Conservation (phyloP, 2,329 filamentous ascomycete species). For the Amauroascus verrucosus region DNA sequence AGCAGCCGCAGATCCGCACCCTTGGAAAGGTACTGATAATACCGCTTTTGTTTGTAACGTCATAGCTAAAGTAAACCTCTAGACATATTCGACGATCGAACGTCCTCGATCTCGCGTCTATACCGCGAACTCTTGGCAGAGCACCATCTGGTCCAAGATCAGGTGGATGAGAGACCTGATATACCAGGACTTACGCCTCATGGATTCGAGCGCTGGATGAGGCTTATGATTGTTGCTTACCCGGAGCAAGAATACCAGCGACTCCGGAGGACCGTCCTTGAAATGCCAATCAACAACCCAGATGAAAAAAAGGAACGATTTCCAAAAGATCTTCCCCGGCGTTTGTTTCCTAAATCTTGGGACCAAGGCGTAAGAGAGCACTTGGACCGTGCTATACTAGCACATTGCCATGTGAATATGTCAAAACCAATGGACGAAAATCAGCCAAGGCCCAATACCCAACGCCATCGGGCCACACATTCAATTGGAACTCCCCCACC, state of each 20-base stretch:
- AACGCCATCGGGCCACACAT: constrained; percentile 17
- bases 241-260: constrained; percentile 65
- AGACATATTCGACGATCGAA: constrained; percentile 48
- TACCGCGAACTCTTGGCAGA: constrained; percentile 47
- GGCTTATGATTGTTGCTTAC: constrained; percentile 60
- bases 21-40: constrained; percentile 50
- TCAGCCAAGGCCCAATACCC: constrained; percentile 25
- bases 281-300: constrained; percentile 60
- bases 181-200: constrained; percentile 55
- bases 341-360: constrained; percentile 54
- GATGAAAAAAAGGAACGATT: constrained; percentile 60
- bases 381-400: constrained; percentile 50
- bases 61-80: constrained; percentile 5
- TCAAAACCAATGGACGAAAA: constrained; percentile 26
- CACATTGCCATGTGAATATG: constrained; percentile 42
- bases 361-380: constrained; percentile 50
- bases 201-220: constrained; percentile 65
- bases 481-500: constrained; percentile 3
- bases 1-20: constrained; percentile 55
- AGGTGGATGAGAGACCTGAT: constrained; percentile 43
- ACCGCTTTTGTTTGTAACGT: not conserved
- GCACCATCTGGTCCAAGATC: constrained; percentile 55
- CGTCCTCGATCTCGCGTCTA: constrained; percentile 48
- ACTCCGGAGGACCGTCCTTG: constrained; percentile 55
- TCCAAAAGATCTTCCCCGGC: constrained; percentile 65